phyloP scores from a whole-genome alignment of 2,329 filamentous ascomycete species.

The Hymenoscyphus fraxineus region DNA sequence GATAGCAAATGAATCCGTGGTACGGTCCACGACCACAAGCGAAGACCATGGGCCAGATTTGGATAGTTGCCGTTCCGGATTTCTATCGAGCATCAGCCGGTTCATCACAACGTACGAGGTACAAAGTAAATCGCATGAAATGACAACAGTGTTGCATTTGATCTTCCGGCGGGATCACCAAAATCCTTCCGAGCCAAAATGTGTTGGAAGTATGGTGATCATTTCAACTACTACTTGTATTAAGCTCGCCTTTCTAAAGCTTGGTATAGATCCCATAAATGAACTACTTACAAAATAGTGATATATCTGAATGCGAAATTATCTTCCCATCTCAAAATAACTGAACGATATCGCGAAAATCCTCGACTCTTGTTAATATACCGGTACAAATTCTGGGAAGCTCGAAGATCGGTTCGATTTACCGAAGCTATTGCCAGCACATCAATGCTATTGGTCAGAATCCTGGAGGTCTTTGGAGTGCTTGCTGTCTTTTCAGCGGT shows the following conservation, averaged over 20 bases:
- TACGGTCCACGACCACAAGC: neutral
- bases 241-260: neutral
- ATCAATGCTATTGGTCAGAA: neutral
- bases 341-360: too few species aligned
- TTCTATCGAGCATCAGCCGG: neutral
- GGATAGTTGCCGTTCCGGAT: neutral
- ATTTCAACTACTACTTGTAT: neutral
- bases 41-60: neutral
- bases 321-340: too few species aligned
- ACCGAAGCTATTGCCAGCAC: neutral
- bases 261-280: neutral
- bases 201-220: neutral
- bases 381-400: neutral
- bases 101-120: neutral
- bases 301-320: too few species aligned
- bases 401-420: neutral
- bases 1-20: neutral
- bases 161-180: neutral
- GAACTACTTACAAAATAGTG: too few species aligned
- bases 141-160: neutral
- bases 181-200: neutral
- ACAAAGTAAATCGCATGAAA: neutral
- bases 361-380: too few species aligned
- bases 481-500: neutral
- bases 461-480: neutral